These are phyloP conservation scores for Sporothrix protearum DNA, from an alignment of 2,329 filamentous ascomycete genomes.

Conservation along the genomic window DNA sequence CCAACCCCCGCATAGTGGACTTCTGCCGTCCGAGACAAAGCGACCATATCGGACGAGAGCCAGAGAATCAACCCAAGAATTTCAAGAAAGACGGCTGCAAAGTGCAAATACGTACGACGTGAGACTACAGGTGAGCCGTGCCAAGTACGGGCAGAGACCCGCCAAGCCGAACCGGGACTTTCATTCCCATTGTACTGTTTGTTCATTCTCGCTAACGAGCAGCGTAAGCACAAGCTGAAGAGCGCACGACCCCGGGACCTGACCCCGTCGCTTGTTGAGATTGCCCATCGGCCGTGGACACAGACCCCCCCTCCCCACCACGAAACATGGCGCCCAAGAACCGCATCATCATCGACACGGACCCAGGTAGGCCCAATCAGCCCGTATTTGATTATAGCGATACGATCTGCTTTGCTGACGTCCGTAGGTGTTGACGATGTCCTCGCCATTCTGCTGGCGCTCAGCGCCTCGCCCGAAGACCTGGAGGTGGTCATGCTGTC, in stretches of 20 bases:
- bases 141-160: neutral
- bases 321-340: constrained; percentile 60
- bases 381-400: too few species aligned
- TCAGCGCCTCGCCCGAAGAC: constrained; percentile 77
- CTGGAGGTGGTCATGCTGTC: constrained; percentile 82
- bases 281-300: neutral
- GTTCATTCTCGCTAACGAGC: neutral
- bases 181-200: neutral
- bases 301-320: neutral
- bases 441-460: constrained; percentile 79
- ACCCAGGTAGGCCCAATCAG: constrained; percentile 59
- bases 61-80: neutral
- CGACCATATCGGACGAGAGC: neutral
- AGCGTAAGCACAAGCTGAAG: neutral
- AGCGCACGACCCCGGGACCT: neutral
- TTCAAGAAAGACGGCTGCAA: neutral
- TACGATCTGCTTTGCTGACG: constrained; percentile 21
- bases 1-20: constrained; percentile 5
- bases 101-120: neutral
- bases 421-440: constrained; percentile 81
- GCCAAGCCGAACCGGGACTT: constrained; percentile 1
- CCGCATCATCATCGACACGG: constrained; percentile 92
- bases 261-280: neutral
- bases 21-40: constrained; percentile 13
- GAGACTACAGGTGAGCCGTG: neutral